Conservation (phyloP, 805 yeast genomes). For the Wickerhamiella domercqiae region DNA sequence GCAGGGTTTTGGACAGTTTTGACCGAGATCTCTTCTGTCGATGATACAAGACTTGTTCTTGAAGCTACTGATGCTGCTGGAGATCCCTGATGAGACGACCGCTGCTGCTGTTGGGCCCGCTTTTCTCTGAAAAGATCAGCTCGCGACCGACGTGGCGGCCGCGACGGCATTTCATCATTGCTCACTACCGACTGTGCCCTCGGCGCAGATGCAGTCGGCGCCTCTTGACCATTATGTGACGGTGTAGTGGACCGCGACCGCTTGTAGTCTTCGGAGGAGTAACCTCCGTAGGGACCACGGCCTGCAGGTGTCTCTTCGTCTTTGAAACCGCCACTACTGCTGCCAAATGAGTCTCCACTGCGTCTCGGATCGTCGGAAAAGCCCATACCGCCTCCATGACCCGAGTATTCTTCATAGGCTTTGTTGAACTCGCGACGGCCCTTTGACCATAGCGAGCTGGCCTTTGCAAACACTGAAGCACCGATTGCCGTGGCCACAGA, state of each 20-base stretch:
- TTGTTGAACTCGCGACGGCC: constrained; percentile 47
- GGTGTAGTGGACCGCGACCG: not conserved
- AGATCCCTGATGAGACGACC: not conserved
- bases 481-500: constrained; percentile 36
- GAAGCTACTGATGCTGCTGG: not conserved
- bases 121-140: constrained; percentile 9
- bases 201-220: not conserved
- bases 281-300: no score
- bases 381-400: no score
- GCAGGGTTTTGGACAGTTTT: constrained; percentile 1
- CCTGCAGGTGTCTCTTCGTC: no score
- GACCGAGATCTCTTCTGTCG: not conserved
- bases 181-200: constrained; percentile 2
- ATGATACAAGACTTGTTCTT: no score
- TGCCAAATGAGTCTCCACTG: not conserved
- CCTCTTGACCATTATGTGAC: not conserved
- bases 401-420: constrained; percentile 44
- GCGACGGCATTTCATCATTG: constrained; percentile 7
- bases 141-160: constrained; percentile 3
- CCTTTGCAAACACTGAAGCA: constrained; percentile 40
- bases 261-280: not conserved
- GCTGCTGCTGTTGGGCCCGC: constrained; percentile 2
- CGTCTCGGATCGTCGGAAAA: not conserved
- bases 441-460: constrained; percentile 40
- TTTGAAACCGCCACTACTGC: not conserved